phyloP scores from a whole-genome alignment of 2,329 filamentous ascomycete species.

The Magnaporthiopsis rhizophila region DNA sequence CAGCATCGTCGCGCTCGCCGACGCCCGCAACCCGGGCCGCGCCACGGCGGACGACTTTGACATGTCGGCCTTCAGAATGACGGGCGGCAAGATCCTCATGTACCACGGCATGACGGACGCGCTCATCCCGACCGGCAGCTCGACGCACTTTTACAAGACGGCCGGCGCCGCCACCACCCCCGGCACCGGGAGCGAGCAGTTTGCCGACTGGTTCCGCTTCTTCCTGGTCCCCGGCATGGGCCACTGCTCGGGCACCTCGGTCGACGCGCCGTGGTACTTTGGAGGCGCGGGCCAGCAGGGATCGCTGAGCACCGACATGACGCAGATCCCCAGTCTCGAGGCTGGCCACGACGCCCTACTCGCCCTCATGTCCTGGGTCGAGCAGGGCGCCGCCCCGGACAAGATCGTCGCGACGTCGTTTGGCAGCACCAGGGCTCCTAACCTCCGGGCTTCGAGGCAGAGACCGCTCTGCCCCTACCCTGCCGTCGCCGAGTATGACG shows the following conservation, averaged over 20 bases:
- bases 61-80: constrained; percentile 27
- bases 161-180: constrained; percentile 21
- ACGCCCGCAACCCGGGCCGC: constrained; percentile 27
- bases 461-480: constrained; percentile 32
- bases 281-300: constrained; percentile 22
- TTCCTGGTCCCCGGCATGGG: constrained; percentile 47
- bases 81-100: constrained; percentile 35
- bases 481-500: constrained; percentile 21
- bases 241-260: constrained; percentile 32
- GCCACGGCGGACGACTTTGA: constrained; percentile 31
- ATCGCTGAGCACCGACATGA: constrained; percentile 17
- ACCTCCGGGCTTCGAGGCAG: constrained; percentile 19
- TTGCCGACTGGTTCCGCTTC: constrained; percentile 43
- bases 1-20: constrained; percentile 21
- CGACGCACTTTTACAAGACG: constrained; percentile 25
- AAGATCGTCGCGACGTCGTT: constrained; percentile 17
- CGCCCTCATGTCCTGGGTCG: constrained; percentile 29
- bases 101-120: constrained; percentile 37
- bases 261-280: constrained; percentile 34
- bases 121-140: constrained; percentile 29
- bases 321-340: constrained; percentile 22
- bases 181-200: constrained; percentile 15
- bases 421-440: constrained; percentile 11
- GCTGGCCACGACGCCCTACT: constrained; percentile 28
- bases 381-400: constrained; percentile 22